These are phyloP conservation scores for Neurospora sp. DNA, from an alignment of 495 filamentous ascomycete species.

Conservation along the genomic window DNA sequence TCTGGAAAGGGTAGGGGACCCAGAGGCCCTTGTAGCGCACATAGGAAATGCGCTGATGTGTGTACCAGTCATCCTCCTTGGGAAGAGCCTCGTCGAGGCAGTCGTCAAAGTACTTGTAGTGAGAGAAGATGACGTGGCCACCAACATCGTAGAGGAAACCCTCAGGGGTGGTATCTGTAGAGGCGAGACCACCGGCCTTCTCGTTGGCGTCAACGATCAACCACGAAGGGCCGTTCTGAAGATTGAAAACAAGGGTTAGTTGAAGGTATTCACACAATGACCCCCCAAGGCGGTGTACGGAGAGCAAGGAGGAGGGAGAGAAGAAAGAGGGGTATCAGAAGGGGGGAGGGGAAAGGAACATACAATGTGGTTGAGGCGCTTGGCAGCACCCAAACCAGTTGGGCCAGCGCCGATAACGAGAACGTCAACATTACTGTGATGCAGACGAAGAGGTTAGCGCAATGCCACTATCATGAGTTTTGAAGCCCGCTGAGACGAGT, in stretches of 20 bases:
- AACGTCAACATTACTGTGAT: constrained; percentile 75
- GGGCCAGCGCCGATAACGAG: constrained; percentile 97
- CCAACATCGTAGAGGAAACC: constrained; percentile 99
- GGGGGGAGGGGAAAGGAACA: constrained; percentile 19
- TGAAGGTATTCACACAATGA: not conserved
- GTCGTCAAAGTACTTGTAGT: constrained; percentile 99
- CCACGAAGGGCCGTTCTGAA: constrained; percentile 83
- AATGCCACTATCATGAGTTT: not conserved
- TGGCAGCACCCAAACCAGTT: constrained; percentile 92
- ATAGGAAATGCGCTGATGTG: constrained; percentile 96
- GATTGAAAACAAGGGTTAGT: constrained; percentile 15
- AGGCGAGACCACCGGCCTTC: constrained; percentile 91
- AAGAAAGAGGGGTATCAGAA: constrained; percentile 12
- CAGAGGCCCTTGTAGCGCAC: constrained; percentile 92
- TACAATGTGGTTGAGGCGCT: constrained; percentile 94
- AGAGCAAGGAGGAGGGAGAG: constrained; percentile 8
- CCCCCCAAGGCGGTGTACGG: not conserved
- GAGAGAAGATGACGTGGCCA: constrained; percentile 99
- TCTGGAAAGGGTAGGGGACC: constrained; percentile 99
- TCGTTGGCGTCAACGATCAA: constrained; percentile 89
- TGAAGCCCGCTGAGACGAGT: constrained; percentile 1
- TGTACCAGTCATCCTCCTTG: constrained; percentile 90
- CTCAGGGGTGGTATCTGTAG: constrained; percentile 90
- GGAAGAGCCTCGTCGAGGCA: constrained; percentile 94
- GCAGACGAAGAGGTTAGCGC: constrained; percentile 9